Percentiles rank a stretch among this genome's conserved stretches.
These are phyloP conservation scores for Stereum hirsutum DNA, from an alignment of 1,284 basidiomycete species.

Conservation along the genomic window DNA sequence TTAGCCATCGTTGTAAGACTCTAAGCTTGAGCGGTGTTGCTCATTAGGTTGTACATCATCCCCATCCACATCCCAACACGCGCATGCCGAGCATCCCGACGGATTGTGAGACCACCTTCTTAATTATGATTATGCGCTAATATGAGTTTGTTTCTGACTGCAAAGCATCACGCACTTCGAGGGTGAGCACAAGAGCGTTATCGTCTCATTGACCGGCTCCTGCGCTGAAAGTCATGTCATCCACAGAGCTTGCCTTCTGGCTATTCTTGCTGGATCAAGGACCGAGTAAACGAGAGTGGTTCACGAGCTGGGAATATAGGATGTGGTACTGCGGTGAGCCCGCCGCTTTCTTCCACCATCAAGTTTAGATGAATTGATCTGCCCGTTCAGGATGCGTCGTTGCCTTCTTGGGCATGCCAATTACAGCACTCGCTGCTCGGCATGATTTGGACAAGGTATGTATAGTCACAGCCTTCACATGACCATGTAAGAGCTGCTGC, in stretches of 20 bases:
- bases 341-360: not conserved
- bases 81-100: too few relatives aligned
- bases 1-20: too few relatives aligned
- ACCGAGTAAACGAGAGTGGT: slow-evolving; percentile 59
- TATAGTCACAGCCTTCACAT: slow-evolving; percentile 4
- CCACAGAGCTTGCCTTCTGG: slow-evolving; percentile 66
- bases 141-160: not conserved
- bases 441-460: slow-evolving; percentile 45
- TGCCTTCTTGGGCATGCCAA: slow-evolving; percentile 58
- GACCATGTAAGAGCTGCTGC: slow-evolving; percentile 1
- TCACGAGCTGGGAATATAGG: slow-evolving; percentile 31
- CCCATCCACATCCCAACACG: too few relatives aligned
- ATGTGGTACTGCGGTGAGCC: slow-evolving; percentile 30
- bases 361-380: too few relatives aligned
- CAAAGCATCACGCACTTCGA: slow-evolving; percentile 71
- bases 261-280: slow-evolving; percentile 67
- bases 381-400: slow-evolving; percentile 41
- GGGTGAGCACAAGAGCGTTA: slow-evolving; percentile 29
- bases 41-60: too few relatives aligned
- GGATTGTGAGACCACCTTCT: too few relatives aligned
- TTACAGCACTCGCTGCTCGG: slow-evolving; percentile 51
- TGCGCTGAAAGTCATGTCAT: not conserved
- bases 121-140: not conserved
- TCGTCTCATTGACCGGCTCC: not conserved
- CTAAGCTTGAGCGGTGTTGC: too few relatives aligned